Evolutionary conservation across 495 filamentous ascomycete genomes (phyloP).

Genomic region (Penicillium odoratum): DNA sequence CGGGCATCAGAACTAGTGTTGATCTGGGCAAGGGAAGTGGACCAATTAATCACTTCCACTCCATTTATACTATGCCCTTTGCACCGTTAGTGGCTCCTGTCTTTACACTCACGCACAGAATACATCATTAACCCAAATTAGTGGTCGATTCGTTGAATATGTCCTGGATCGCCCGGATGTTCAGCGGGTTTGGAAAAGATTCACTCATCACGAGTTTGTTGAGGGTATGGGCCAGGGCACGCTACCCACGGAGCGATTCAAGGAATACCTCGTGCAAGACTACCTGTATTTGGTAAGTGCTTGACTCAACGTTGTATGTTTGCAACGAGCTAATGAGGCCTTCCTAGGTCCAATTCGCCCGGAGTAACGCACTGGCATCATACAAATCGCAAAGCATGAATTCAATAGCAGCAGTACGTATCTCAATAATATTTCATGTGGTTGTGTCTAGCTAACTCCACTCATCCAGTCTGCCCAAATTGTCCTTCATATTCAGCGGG

Average conservation of each 20-base stretch:
- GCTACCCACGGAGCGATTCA: constrained; percentile 71
- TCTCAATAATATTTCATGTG: not conserved
- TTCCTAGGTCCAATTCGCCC: constrained; percentile 74
- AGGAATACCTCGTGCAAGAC: constrained; percentile 84
- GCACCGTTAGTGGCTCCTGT: constrained; percentile 60
- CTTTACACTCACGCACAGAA: not conserved
- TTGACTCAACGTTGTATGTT: not conserved
- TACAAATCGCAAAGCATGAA: constrained; percentile 77
- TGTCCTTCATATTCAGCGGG: constrained; percentile 71
- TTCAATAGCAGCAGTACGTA: constrained; percentile 63
- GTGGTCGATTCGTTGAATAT: constrained; percentile 82
- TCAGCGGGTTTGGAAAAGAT: constrained; percentile 64
- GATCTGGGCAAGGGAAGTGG: constrained; percentile 79
- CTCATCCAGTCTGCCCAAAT: constrained; percentile 62
- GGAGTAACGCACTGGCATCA: constrained; percentile 77
- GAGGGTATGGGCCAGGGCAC: constrained; percentile 70
- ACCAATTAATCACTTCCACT: constrained; percentile 94
- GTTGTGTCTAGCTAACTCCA: not conserved
- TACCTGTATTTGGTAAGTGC: constrained; percentile 78
- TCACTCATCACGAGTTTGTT: constrained; percentile 81
- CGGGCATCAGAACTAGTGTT: constrained; percentile 74
- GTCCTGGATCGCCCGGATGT: constrained; percentile 75
- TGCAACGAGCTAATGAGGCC: not conserved
- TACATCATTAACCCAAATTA: constrained; percentile 31
- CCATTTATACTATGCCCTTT: constrained; percentile 75